phyloP scores from a whole-genome alignment of 805 yeast species.

The Cyberlindnera misumaiensis region DNA sequence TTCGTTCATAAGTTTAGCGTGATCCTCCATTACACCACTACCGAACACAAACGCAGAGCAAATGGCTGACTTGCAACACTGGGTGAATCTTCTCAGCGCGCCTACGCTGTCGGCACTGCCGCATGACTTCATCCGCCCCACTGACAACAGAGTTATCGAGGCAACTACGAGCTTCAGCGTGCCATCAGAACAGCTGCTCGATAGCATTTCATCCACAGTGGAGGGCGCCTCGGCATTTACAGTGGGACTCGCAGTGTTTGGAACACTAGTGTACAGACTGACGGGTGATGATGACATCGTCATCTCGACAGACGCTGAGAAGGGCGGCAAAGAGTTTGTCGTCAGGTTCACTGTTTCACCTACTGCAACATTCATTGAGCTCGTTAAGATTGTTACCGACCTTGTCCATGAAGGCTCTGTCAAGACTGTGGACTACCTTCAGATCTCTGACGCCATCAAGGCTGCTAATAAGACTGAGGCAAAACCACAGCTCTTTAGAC shows the following conservation, averaged over 20 bases:
- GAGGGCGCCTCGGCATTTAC: slow-evolving; percentile 33
- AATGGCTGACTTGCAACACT: slow-evolving; percentile 34
- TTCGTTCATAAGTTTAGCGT: neutral
- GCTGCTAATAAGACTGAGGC: slow-evolving; percentile 42
- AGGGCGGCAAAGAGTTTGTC: slow-evolving; percentile 42
- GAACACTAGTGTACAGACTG: slow-evolving; percentile 65
- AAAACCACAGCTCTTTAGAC: slow-evolving; percentile 53
- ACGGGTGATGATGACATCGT: slow-evolving; percentile 94
- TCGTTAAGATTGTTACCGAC: slow-evolving; percentile 39
- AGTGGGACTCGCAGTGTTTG: slow-evolving; percentile 57
- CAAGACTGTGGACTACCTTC: slow-evolving; percentile 42
- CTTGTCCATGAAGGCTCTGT: slow-evolving; percentile 29
- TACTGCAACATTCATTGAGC: slow-evolving; percentile 43
- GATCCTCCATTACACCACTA: neutral
- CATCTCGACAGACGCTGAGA: slow-evolving; percentile 57
- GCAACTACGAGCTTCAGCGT: slow-evolving; percentile 38
- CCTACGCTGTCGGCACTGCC: slow-evolving; percentile 88
- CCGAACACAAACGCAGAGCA: neutral
- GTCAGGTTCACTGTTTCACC: slow-evolving; percentile 58
- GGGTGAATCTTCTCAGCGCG: slow-evolving; percentile 62
- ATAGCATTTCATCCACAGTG: slow-evolving; percentile 14
- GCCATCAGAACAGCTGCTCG: slow-evolving; percentile 22
- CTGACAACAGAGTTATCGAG: slow-evolving; percentile 60
- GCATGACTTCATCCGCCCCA: slow-evolving; percentile 76
- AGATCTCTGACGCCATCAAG: slow-evolving; percentile 48